Base-by-base conservation (phyloP, 768 basidiomycete species). In the Trametes meyenii region DNA sequence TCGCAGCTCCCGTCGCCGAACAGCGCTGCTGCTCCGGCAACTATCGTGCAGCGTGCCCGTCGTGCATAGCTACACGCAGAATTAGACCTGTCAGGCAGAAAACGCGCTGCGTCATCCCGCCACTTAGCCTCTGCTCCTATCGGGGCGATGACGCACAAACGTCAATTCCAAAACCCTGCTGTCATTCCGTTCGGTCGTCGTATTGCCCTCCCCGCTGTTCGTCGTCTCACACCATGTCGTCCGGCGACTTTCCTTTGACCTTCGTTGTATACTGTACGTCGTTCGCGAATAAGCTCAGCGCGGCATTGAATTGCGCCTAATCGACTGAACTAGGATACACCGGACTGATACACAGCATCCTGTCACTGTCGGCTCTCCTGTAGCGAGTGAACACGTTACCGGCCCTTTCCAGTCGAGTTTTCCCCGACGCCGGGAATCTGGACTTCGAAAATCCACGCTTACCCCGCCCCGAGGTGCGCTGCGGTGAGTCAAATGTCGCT, bases 281-380 rank as follows among this genome's bases (percentile, higher is more conserved):
- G 43, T 45, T 46, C 56, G 24, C 7, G 49, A 58, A 48, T 54
- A 62, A 59, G 58, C 62, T 58, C 49, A 21, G 29, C 26, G 17
- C 50, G 26, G 16, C 50, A 50, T n/a, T 63, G 58, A 60, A 60
- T 64, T 64, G 58, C 62, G 62, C 42, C 58, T 63, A 64, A 60
- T 56, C 42, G 38, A 52, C 49, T 42, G 48, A 44, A 50, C 49
- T 21, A n/a, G 48, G 54, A 45, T 17, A 49, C 54, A 50, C 38
- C 35, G 36, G n/a, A 3, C n/a, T 21, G 16, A 19, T n/a, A 56
- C 61, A 62, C 49, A 51, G 61, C 49, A 46, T 62, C 55, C 42
- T 62, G 61, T 50, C 61, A 40, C 14, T 11, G 43, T 8, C 8
- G 29, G 29, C 24, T 26, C 44, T 40, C 55, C 40, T 40, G 24